Conservation (phyloP, 768 basidiomycete genomes). For the Lyophyllum atratum region DNA sequence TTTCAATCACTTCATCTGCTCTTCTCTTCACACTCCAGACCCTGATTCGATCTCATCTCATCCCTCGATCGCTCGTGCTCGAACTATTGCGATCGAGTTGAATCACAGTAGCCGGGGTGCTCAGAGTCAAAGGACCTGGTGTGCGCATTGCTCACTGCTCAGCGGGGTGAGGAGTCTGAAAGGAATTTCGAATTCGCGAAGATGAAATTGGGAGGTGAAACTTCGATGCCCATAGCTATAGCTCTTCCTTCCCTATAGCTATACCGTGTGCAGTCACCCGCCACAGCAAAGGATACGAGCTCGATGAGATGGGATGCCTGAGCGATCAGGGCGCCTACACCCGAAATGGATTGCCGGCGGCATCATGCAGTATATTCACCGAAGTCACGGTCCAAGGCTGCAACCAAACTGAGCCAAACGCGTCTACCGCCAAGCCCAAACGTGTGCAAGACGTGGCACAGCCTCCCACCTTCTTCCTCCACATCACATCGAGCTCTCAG, state of each 20-base stretch:
- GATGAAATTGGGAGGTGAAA: too few species aligned
- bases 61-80: not conserved
- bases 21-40: not conserved
- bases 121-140: not conserved
- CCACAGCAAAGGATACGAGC: not conserved
- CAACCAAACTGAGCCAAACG: not conserved
- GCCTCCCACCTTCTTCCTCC: not conserved
- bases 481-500: not conserved
- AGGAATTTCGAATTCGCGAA: too few species aligned
- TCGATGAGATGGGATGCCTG: not conserved
- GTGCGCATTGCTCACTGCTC: too few species aligned
- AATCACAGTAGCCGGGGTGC: not conserved
- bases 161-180: too few species aligned
- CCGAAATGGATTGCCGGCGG: not conserved
- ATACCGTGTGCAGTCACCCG: too few species aligned
- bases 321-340: not conserved
- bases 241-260: too few species aligned
- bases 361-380: not conserved
- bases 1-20: not conserved
- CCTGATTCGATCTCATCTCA: not conserved
- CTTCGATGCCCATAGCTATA: too few species aligned
- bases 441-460: slow-evolving; percentile 15
- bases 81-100: not conserved
- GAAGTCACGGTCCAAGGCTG: too few species aligned
- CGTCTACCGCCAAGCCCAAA: not conserved